These are phyloP conservation scores for Apostasia ramifera DNA, from an alignment of 106 monocot species.

Conservation along the genomic window DNA sequence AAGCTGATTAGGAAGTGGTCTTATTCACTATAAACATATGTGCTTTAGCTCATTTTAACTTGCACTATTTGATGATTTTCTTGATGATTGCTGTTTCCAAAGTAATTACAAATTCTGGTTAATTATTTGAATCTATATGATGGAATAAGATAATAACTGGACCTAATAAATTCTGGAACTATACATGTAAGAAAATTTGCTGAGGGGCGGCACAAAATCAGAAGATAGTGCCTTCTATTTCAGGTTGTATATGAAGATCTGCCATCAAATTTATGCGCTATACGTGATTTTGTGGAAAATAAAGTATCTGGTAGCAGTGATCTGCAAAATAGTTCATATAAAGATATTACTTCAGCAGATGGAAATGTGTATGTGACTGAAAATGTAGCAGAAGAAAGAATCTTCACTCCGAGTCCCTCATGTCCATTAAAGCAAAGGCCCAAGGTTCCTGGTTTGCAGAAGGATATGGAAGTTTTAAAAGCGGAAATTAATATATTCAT, in stretches of 20 bases:
- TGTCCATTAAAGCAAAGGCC: conserved; percentile 42
- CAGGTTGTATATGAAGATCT: conserved; percentile 96
- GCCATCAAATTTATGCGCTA: conserved; percentile 91
- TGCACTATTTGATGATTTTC: too few relatives aligned
- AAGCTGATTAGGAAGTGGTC: neutral
- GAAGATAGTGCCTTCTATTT: neutral
- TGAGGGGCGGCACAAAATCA: too few relatives aligned
- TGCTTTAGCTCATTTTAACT: too few relatives aligned
- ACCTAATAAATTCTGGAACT: too few relatives aligned
- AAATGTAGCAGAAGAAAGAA: conserved; percentile 6
- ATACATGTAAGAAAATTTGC: too few relatives aligned
- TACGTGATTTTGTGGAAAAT: conserved; percentile 81
- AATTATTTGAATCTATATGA: too few relatives aligned
- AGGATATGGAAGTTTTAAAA: conserved; percentile 76
- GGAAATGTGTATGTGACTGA: conserved; percentile 1
- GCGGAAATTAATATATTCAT: conserved; percentile 64
- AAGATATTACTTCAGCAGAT: neutral
- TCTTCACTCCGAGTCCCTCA: conserved; percentile 18
- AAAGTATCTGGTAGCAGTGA: conserved; percentile 13
- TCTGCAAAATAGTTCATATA: neutral
- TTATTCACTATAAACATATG: too few relatives aligned
- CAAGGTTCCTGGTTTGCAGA: conserved; percentile 85
- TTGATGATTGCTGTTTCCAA: too few relatives aligned
- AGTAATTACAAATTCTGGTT: too few relatives aligned
- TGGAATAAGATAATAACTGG: too few relatives aligned